Percentiles rank a stretch among this genome's conserved stretches.
Conservation (phyloP, 768 basidiomycete genomes). For the Austroboletus eburneus region DNA sequence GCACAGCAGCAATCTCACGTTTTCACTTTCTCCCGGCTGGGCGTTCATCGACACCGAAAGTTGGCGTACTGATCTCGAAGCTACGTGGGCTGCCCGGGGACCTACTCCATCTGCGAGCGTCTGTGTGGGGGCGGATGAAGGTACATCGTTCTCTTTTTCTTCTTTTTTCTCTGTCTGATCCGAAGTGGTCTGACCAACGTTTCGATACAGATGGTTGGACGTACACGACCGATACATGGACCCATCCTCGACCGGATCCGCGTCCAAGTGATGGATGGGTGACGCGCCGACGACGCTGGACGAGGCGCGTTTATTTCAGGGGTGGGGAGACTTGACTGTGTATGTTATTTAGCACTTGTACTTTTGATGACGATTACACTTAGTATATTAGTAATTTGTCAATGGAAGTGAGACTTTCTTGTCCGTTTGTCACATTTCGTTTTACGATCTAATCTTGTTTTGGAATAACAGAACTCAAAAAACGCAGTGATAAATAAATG, state of each 20-base stretch:
- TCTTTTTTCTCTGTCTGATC: too few relatives aligned
- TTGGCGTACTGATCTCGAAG: constrained; percentile 67
- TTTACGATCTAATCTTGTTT: too few relatives aligned
- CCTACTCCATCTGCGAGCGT: background rate
- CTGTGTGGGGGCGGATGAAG: constrained; percentile 24
- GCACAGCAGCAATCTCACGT: constrained; percentile 73
- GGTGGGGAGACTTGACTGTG: background rate
- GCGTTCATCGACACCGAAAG: constrained; percentile 71
- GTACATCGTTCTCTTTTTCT: constrained; percentile 10
- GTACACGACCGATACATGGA: constrained; percentile 77
- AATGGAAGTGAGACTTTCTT: too few relatives aligned
- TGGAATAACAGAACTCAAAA: too few relatives aligned
- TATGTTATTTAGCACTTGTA: too few relatives aligned
- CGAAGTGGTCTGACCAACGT: too few relatives aligned
- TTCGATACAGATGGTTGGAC: constrained; percentile 61
- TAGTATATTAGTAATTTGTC: too few relatives aligned
- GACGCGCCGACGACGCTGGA: constrained; percentile 69
- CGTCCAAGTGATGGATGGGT: constrained; percentile 44
- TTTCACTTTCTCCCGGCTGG: constrained; percentile 73
- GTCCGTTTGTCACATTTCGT: too few relatives aligned
- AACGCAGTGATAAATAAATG: too few relatives aligned
- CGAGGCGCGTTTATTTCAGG: constrained; percentile 51
- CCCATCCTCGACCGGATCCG: constrained; percentile 40
- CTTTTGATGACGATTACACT: too few relatives aligned
- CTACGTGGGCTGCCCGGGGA: constrained; percentile 44